These are phyloP conservation scores for Coffea eugenioides DNA, from an alignment of 257 asterid species.

Conservation along the genomic window DNA sequence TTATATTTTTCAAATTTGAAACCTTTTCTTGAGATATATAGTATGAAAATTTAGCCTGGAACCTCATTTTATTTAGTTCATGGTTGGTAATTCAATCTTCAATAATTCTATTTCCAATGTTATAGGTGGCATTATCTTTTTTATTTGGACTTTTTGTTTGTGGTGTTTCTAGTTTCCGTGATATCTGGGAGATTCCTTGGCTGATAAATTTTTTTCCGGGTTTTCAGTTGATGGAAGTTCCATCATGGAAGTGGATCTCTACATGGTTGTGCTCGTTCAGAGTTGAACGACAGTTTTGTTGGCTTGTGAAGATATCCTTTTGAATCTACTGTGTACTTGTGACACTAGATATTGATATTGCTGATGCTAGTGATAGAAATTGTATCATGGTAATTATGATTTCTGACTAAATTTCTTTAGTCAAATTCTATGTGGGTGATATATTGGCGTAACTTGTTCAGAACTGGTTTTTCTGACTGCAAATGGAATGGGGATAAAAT, in stretches of 20 bases:
- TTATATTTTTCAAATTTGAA: background rate
- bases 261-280: background rate
- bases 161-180: background rate
- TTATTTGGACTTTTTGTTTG: background rate
- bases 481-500: background rate
- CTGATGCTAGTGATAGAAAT: background rate
- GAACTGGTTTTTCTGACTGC: background rate
- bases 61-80: background rate
- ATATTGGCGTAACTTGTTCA: background rate
- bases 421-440: background rate
- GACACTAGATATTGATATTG: background rate
- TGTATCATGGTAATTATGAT: no score
- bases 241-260: background rate
- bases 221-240: background rate
- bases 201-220: background rate
- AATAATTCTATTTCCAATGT: background rate
- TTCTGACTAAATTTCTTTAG: background rate
- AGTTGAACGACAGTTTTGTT: no score
- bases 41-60: background rate
- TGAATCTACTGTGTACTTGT: background rate
- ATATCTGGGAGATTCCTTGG: background rate
- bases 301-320: no score
- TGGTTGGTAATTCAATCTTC: background rate
- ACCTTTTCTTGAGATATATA: background rate
- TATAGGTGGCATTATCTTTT: background rate